A percentile compares a stretch with the other conserved stretches of the same genome.
Evolutionary conservation across 129 eudicot genomes (phyloP).

Genomic region (Chrysanthemum makinoi): DNA sequence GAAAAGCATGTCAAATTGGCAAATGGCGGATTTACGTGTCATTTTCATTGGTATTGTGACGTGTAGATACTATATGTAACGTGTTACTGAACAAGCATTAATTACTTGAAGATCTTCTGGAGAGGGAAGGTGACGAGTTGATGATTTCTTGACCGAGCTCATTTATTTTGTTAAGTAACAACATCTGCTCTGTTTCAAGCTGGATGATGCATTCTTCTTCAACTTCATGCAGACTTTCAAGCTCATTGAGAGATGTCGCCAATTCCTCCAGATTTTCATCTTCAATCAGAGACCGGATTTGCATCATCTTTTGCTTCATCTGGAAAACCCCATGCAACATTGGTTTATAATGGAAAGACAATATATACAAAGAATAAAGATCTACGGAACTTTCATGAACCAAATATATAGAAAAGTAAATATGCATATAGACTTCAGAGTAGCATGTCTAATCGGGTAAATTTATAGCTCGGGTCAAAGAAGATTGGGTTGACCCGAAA

Average conservation of each 20-base stretch:
- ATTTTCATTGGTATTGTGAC: background rate
- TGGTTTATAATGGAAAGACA: background rate
- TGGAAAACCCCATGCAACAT: slow-evolving; percentile 22
- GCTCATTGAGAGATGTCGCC: slow-evolving; percentile 48
- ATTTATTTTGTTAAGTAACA: slow-evolving; percentile 69
- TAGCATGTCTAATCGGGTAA: background rate
- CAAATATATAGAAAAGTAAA: background rate
- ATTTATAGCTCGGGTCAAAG: background rate
- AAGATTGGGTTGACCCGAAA: background rate
- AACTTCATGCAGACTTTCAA: slow-evolving; percentile 71
- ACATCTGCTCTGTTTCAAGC: slow-evolving; percentile 85
- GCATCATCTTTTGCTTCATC: slow-evolving; percentile 76
- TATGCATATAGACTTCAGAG: background rate
- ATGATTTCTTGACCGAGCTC: slow-evolving; percentile 90
- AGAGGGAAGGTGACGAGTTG: slow-evolving; percentile 61
- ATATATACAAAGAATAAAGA: no score
- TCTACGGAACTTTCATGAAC: background rate
- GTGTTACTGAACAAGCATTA: background rate
- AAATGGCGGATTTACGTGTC: background rate
- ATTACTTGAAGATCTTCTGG: slow-evolving; percentile 42
- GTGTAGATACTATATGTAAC: background rate
- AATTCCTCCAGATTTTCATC: slow-evolving; percentile 61
- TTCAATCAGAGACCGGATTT: slow-evolving; percentile 57
- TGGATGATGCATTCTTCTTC: slow-evolving; percentile 76
- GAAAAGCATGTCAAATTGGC: background rate